These are phyloP conservation scores for Coprinellus micaceus DNA, from an alignment of 768 basidiomycete species.

Conservation along the genomic window DNA sequence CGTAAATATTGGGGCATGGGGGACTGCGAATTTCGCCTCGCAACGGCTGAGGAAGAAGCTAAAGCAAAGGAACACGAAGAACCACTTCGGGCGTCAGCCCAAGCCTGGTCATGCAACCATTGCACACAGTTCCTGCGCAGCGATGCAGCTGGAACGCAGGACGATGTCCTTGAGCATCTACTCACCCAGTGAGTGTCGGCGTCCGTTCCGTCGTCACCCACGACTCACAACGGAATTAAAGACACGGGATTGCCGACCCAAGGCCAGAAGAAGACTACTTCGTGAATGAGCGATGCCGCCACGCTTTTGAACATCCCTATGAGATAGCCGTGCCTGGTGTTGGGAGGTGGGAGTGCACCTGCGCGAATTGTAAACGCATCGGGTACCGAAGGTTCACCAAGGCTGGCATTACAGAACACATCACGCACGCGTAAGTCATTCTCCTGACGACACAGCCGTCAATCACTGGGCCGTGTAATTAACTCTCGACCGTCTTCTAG, in stretches of 20 bases:
- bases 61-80: background rate
- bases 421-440: too few relatives aligned
- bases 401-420: too few relatives aligned
- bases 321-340: too few relatives aligned
- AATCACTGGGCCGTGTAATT: too few relatives aligned
- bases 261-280: background rate
- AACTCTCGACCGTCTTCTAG: too few relatives aligned
- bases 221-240: background rate
- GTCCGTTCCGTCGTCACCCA: too few relatives aligned
- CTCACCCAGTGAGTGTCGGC: background rate
- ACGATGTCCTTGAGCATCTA: background rate
- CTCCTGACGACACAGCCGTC: too few relatives aligned
- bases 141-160: background rate
- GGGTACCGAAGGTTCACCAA: too few relatives aligned
- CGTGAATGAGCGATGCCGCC: background rate
- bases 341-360: too few relatives aligned
- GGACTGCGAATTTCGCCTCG: background rate
- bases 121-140: background rate
- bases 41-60: background rate
- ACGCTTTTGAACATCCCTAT: background rate
- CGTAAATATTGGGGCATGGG: too few relatives aligned
- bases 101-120: background rate
- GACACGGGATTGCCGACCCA: background rate
- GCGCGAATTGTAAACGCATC: too few relatives aligned
- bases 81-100: background rate